These are phyloP conservation scores for Eucalyptus marginata DNA, from an alignment of 345 rosid genomes.

Conservation along the genomic window DNA sequence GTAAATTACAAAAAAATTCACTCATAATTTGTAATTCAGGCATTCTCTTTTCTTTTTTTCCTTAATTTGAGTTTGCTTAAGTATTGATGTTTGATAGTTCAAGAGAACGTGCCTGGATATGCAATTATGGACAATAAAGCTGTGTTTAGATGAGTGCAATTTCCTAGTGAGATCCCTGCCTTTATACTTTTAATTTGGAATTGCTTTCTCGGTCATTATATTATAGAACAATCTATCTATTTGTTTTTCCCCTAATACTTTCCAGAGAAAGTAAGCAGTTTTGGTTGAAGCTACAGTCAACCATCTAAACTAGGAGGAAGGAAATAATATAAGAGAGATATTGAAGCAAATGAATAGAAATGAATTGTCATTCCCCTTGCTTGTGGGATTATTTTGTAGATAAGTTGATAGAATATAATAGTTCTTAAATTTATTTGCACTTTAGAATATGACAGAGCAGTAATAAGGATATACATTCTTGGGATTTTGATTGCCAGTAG, in stretches of 20 bases:
- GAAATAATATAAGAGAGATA: background rate
- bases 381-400: background rate
- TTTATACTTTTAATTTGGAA: background rate
- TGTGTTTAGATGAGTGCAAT: background rate
- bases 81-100: background rate
- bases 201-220: background rate
- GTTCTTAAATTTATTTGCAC: background rate
- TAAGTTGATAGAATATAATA: background rate
- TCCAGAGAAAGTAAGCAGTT: background rate
- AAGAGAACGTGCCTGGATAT: background rate
- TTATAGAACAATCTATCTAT: background rate
- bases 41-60: background rate
- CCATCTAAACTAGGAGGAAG: background rate
- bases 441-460: background rate
- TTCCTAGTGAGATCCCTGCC: background rate
- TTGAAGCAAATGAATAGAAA: background rate
- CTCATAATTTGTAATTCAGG: background rate
- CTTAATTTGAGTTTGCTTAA: background rate
- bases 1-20: background rate
- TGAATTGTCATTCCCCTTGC: background rate
- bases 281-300: background rate
- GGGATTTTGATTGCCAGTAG: background rate
- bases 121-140: background rate
- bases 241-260: background rate
- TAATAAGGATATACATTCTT: background rate